Evolutionary conservation across 1,284 basidiomycete genomes (phyloP).

Genomic region (Ustilago xerochloae): DNA sequence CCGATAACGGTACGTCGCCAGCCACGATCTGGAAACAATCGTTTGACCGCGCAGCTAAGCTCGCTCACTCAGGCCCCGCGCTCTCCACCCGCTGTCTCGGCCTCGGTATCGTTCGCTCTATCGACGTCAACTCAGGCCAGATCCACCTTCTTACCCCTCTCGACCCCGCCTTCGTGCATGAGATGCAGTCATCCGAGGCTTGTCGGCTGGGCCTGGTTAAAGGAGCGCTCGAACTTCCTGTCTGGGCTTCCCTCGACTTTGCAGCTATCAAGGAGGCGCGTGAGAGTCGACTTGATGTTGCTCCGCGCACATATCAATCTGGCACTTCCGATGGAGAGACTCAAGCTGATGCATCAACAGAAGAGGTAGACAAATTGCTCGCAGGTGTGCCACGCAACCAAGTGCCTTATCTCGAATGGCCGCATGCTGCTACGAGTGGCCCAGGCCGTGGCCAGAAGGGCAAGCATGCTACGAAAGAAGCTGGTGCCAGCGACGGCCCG

Average conservation of each 20-base stretch:
- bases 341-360: neutral
- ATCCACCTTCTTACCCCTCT: slow-evolving; percentile 61
- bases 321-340: neutral
- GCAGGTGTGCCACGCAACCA: slow-evolving; percentile 74
- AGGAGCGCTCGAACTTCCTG: slow-evolving; percentile 86
- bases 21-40: slow-evolving; percentile 37
- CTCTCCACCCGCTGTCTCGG: slow-evolving; percentile 38
- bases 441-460: slow-evolving; percentile 22
- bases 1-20: neutral
- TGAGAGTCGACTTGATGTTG: slow-evolving; percentile 32
- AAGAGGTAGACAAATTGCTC: slow-evolving; percentile 66
- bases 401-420: slow-evolving; percentile 86
- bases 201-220: slow-evolving; percentile 75
- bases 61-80: neutral
- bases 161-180: slow-evolving; percentile 72
- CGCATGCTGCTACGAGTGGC: slow-evolving; percentile 71
- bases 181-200: slow-evolving; percentile 59
- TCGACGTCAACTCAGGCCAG: slow-evolving; percentile 36
- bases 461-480: slow-evolving; percentile 1
- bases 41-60: slow-evolving; percentile 18
- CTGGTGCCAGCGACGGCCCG: neutral
- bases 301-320: neutral
- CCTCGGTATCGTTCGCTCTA: slow-evolving; percentile 60
- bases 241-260: slow-evolving; percentile 87
- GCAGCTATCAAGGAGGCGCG: slow-evolving; percentile 60